Base-by-base conservation (phyloP, 208 protist genomes). In the Endotrypanum monterogeii region DNA sequence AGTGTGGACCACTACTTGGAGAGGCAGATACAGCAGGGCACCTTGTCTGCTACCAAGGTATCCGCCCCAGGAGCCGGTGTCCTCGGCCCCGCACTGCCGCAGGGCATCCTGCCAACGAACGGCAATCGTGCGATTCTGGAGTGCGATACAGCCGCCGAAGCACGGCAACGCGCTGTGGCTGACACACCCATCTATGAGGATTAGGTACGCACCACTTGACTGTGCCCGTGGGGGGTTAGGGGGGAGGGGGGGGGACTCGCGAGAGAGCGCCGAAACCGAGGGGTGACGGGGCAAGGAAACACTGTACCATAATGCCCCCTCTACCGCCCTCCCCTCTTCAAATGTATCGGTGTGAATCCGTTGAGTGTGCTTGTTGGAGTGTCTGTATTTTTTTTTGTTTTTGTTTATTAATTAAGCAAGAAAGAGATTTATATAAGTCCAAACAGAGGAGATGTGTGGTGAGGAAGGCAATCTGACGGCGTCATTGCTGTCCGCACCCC, bases 1-100 rank as follows among this genome's bases (percentile, higher is more conserved):
- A 91, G 88, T 6, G 92, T 96, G 20, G 89, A 96, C 56, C 76
- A 81, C 50, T 96, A 95, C 70, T 58, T 96, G n/a, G 55, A 84
- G 65, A 79, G 90, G 5, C 89, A 88, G 78, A 90, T 89, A 73
- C 46, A 60, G 41, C 74, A 79, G 8, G 62, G 50, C n/a, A 66
- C 72, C 2, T 52, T 65, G 12, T 44, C 50, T 39, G 28, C 37
- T 23, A 32, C 37, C 48, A 72, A 39, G 55, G 23, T 11, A 67
- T 30, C 65, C 65, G 63, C 25, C 23, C 32, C 50, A 54, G 37
- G 23, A 4, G 39, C 37, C 5, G 51, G 44, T 37, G 63, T 68
- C 44, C 63, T 68, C 46, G 63, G 62, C 18, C 20, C 44, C 56
- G 66, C n/a, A 51, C 20, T 35, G 51, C 50, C 28, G 12, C 30